Evolutionary conservation across 73 alveolate species (phyloP).

Genomic region (Breviolum minutum): DNA sequence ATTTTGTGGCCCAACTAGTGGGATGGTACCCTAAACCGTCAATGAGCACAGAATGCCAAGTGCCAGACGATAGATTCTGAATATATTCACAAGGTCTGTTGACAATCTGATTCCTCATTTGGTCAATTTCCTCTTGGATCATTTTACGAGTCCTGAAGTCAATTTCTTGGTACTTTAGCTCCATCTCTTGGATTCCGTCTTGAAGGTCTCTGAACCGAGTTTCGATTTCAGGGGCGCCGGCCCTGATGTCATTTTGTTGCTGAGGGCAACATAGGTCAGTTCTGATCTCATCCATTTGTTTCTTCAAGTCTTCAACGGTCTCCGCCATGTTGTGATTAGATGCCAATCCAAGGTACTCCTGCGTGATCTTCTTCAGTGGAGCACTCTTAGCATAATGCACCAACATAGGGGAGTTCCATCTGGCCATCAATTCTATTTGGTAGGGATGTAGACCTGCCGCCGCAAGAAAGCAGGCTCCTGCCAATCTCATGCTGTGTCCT

Average conservation of each 20-base stretch:
- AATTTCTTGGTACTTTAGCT: not conserved
- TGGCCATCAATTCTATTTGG: constrained; percentile 71
- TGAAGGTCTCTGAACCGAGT: not conserved
- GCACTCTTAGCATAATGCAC: constrained; percentile 45
- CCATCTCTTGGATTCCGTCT: not conserved
- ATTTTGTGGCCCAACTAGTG: not conserved
- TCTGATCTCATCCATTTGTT: not conserved
- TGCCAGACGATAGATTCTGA: not conserved
- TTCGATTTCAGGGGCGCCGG: no score
- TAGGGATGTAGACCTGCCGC: constrained; percentile 46
- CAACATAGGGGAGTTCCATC: constrained; percentile 55
- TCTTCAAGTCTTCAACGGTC: not conserved
- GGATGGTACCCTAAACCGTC: constrained; percentile 19
- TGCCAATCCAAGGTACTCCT: not conserved
- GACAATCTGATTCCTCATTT: not conserved
- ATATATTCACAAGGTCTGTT: not conserved
- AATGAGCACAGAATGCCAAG: not conserved
- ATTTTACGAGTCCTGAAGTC: not conserved
- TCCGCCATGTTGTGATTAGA: no score
- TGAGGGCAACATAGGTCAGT: not conserved
- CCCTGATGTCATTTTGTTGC: not conserved
- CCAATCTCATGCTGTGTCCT: constrained; percentile 27
- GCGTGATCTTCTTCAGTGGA: constrained; percentile 6
- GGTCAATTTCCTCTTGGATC: not conserved
- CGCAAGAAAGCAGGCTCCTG: not conserved